Evolutionary conservation across 208 protist genomes (phyloP).

Genomic region (Leishmania guyanensis): DNA sequence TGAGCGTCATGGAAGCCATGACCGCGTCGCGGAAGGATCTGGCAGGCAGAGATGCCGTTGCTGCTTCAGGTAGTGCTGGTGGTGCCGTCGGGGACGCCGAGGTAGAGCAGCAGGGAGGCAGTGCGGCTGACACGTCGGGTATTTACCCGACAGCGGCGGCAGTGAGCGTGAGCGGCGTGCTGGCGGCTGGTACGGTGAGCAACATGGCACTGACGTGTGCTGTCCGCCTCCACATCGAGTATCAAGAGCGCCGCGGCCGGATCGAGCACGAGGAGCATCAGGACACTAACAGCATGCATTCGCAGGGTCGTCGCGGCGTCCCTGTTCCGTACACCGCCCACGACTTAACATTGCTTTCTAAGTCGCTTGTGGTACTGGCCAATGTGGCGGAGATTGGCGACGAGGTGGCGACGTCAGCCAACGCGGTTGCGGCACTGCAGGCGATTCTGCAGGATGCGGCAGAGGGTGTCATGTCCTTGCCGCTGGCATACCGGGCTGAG

Average conservation of each 20-base stretch:
- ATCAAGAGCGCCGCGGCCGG: constrained; percentile 11
- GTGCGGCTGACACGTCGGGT: constrained; percentile 4
- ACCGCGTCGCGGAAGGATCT: constrained; percentile 58
- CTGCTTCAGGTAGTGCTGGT: constrained; percentile 6
- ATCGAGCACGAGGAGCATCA: background rate
- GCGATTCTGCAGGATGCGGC: constrained; percentile 47
- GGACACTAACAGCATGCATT: background rate
- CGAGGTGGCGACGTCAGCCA: constrained; percentile 48
- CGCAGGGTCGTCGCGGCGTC: background rate
- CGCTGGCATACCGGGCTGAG: constrained; percentile 20
- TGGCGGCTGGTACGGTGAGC: constrained; percentile 48
- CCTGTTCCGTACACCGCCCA: constrained; percentile 35
- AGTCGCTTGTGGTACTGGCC: constrained; percentile 44
- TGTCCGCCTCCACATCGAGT: constrained; percentile 56
- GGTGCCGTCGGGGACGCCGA: background rate
- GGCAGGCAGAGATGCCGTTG: constrained; percentile 9
- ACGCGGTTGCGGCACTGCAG: constrained; percentile 77
- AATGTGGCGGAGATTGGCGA: constrained; percentile 56
- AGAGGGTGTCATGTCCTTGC: constrained; percentile 36
- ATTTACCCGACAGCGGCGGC: constrained; percentile 62
- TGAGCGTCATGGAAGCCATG: constrained; percentile 52
- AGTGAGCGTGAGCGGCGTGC: constrained; percentile 53
- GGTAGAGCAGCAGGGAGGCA: background rate
- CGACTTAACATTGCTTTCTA: constrained; percentile 60
- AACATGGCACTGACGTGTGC: constrained; percentile 69